phyloP scores from a whole-genome alignment of 345 rosid genomes.

The thale cress (Arabidopsis thaliana) region DNA sequence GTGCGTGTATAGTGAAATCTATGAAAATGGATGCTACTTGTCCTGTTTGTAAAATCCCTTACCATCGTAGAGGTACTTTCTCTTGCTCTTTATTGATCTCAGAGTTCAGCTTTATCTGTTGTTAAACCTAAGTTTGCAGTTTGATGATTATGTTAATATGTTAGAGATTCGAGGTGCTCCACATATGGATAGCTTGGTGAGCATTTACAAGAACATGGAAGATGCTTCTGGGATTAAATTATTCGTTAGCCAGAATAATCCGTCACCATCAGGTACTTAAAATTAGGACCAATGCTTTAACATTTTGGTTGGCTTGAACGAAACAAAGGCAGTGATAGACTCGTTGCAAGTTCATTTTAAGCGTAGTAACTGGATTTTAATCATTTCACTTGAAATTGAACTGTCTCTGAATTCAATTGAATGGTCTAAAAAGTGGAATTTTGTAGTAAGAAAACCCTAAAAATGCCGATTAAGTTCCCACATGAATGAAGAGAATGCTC shows the following conservation, averaged over 20 bases:
- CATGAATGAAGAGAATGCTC: background rate
- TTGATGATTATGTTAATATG: conserved; percentile 16
- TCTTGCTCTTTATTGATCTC: background rate
- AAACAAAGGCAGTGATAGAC: background rate
- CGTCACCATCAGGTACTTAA: conserved; percentile 54
- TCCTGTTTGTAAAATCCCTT: conserved; percentile 88
- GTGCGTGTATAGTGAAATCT: conserved; percentile 74
- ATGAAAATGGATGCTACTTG: conserved; percentile 79
- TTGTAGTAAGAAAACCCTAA: background rate
- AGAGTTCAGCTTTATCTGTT: background rate
- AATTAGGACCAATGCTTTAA: background rate
- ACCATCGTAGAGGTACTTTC: conserved; percentile 66
- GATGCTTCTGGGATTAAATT: conserved; percentile 75
- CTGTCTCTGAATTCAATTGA: background rate
- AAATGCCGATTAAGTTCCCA: background rate
- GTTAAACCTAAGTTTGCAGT: background rate
- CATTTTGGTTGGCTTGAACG: background rate
- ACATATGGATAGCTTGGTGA: conserved; percentile 93
- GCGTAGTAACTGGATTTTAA: background rate
- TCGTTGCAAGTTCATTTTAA: background rate
- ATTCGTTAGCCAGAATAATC: conserved; percentile 58
- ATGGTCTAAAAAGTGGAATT: background rate
- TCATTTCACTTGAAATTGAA: background rate
- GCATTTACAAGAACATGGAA: conserved; percentile 87
- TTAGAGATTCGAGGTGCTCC: conserved; percentile 88